These are phyloP conservation scores for Cryptosporidium tyzzeri DNA, from an alignment of 169 alveolate species.

Conservation along the genomic window DNA sequence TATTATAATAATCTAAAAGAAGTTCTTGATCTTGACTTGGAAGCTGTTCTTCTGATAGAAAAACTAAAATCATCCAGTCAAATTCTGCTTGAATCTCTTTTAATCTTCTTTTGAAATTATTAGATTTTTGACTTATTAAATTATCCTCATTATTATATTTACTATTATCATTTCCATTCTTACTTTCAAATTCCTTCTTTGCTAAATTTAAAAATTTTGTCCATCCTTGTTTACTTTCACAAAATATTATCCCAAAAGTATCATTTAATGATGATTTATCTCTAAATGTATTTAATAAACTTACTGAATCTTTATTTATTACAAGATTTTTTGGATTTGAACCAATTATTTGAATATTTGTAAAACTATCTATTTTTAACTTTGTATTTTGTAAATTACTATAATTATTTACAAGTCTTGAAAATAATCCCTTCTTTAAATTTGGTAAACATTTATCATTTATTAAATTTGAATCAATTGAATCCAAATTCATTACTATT, in stretches of 20 bases:
- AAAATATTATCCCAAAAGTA: conserved; percentile 9
- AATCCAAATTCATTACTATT: not conserved
- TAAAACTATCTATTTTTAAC: not conserved
- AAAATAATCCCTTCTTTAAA: not conserved
- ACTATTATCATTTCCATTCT: not conserved
- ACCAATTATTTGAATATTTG: conserved; percentile 14
- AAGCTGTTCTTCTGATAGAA: conserved; percentile 26
- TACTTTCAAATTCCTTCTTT: not conserved
- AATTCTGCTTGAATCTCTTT: conserved; percentile 24
- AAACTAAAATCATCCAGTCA: conserved; percentile 27
- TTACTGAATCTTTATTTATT: not conserved
- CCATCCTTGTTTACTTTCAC: conserved; percentile 35
- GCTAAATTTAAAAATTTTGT: not conserved
- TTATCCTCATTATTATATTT: not conserved
- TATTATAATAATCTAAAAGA: conserved; percentile 22
- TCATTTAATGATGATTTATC: not conserved
- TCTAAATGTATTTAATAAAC: not conserved
- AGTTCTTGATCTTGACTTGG: conserved; percentile 45
- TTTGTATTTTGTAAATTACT: not conserved
- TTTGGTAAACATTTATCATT: not conserved
- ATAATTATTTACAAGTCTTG: not conserved
- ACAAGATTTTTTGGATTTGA: not conserved
- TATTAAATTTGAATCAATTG: not conserved
- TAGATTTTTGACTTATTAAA: not conserved
- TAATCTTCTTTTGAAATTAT: conserved; percentile 29